phyloP scores from a whole-genome alignment of 305 asterid species.

The Plantago rigida region DNA sequence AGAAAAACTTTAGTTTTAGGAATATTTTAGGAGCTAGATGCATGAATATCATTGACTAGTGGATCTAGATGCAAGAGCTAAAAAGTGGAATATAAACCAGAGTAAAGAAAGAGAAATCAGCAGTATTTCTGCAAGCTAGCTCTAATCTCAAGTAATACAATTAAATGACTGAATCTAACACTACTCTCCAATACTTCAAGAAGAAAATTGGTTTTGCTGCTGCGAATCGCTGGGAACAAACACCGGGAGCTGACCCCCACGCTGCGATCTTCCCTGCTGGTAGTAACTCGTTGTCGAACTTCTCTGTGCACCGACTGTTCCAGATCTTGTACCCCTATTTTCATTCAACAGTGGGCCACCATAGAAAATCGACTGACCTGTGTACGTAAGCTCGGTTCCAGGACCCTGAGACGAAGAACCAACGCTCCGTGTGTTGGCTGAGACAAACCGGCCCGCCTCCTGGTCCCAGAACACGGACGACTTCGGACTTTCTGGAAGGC shows the following conservation, averaged over 20 bases:
- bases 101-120: not conserved
- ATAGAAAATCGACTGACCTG: constrained; percentile 84
- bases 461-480: constrained; percentile 90
- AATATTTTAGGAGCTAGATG: too few relatives aligned
- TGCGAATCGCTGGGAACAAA: constrained; percentile 93
- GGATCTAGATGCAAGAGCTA: not conserved
- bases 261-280: constrained; percentile 85
- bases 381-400: constrained; percentile 66
- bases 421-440: constrained; percentile 43
- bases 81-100: constrained; percentile 1
- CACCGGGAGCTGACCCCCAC: constrained; percentile 96
- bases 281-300: constrained; percentile 55
- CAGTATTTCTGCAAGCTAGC: constrained; percentile 17
- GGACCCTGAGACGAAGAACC: constrained; percentile 51
- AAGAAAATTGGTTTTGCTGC: constrained; percentile 60
- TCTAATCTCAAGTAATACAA: constrained; percentile 26
- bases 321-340: constrained; percentile 35
- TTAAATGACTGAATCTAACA: constrained; percentile 11
- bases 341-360: constrained; percentile 75
- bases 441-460: constrained; percentile 70
- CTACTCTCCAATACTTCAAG: constrained; percentile 33
- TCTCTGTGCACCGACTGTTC: constrained; percentile 40
- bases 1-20: too few relatives aligned
- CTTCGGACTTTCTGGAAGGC: constrained; percentile 33
- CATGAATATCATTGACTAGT: not conserved